phyloP scores from a whole-genome alignment of 257 asterid species.

The Rhazya stricta region DNA sequence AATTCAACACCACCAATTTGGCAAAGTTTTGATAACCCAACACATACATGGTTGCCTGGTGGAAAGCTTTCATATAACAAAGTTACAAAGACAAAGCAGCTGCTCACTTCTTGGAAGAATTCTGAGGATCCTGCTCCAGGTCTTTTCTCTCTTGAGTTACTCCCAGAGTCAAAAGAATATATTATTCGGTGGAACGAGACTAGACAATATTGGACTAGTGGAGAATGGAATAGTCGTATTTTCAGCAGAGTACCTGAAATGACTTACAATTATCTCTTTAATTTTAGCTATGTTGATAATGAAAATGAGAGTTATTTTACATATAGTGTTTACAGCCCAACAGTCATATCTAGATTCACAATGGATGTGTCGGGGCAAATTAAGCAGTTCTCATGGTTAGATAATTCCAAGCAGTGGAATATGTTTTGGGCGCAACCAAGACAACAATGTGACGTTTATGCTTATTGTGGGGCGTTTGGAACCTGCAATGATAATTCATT shows the following conservation, averaged over 20 bases:
- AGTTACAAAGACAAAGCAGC: constrained; percentile 33
- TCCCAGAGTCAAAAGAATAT: constrained; percentile 35
- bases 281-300: constrained; percentile 26
- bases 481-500: constrained; percentile 25
- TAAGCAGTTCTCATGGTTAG: constrained; percentile 33
- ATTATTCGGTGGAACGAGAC: constrained; percentile 47
- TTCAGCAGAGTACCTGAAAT: constrained; percentile 55
- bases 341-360: constrained; percentile 25
- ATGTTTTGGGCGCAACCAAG: constrained; percentile 43
- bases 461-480: constrained; percentile 44
- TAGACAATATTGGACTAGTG: constrained; percentile 55
- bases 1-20: constrained; percentile 30
- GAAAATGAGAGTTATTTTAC: constrained; percentile 40
- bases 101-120: constrained; percentile 72
- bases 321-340: constrained; percentile 18
- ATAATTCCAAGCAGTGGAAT: constrained; percentile 20
- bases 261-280: constrained; percentile 24
- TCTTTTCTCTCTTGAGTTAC: constrained; percentile 58
- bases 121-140: constrained; percentile 74
- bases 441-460: constrained; percentile 40
- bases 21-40: constrained; percentile 62
- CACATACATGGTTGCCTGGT: constrained; percentile 68
- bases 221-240: constrained; percentile 54
- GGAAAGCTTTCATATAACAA: constrained; percentile 53
- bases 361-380: constrained; percentile 46